These are phyloP conservation scores for Annulohypoxylon moriforme DNA, from an alignment of 495 filamentous ascomycete species.

Conservation along the genomic window DNA sequence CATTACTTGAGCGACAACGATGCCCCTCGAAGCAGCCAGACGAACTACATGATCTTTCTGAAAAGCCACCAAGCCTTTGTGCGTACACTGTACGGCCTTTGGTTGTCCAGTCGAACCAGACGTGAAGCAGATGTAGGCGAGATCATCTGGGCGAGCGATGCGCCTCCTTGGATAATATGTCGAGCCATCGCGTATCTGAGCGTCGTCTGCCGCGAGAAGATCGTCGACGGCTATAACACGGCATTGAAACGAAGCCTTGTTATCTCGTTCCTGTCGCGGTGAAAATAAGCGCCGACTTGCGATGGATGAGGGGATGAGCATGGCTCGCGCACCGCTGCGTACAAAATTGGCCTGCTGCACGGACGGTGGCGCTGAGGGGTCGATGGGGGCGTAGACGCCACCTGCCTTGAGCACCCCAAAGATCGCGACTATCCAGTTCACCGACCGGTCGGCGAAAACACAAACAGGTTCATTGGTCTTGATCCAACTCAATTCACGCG, in stretches of 20 bases:
- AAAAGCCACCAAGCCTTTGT: conserved; percentile 24
- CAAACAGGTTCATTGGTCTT: not conserved
- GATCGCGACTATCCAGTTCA: not conserved
- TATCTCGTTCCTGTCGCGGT: not conserved
- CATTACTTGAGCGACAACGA: conserved; percentile 47
- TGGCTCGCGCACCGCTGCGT: not conserved
- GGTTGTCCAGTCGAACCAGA: not conserved
- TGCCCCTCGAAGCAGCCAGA: conserved; percentile 37
- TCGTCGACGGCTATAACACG: not conserved
- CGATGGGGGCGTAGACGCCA: not conserved
- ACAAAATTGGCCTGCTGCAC: conserved; percentile 1
- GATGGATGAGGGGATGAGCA: not conserved
- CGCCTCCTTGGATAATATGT: not conserved
- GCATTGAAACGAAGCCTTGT: not conserved
- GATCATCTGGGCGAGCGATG: not conserved
- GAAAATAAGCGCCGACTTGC: not conserved
- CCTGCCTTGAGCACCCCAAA: not conserved
- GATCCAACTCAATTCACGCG: not conserved
- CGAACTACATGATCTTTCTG: conserved; percentile 41
- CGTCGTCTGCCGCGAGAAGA: not conserved
- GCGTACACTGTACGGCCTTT: not conserved
- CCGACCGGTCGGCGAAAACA: not conserved
- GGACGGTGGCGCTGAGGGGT: not conserved
- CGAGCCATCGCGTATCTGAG: no score
- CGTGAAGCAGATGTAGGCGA: not conserved